phyloP scores from a whole-genome alignment of 2,329 filamentous ascomycete species.

The Penicillium sp. region DNA sequence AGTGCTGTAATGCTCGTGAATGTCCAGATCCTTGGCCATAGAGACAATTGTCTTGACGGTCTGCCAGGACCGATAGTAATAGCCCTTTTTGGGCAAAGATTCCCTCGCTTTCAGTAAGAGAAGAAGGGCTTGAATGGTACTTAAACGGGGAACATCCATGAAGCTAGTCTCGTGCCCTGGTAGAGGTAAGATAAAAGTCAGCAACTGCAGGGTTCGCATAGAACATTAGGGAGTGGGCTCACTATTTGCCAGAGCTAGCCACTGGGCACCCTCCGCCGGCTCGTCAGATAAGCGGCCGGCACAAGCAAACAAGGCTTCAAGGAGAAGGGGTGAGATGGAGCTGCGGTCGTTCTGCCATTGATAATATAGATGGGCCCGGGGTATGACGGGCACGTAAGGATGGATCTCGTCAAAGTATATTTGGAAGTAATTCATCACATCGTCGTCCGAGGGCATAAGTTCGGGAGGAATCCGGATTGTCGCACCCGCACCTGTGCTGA shows the following conservation, averaged over 20 bases:
- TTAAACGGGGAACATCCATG: conserved; percentile 85
- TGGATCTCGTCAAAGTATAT: conserved; percentile 90
- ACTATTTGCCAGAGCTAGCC: conserved; percentile 88
- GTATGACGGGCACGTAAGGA: conserved; percentile 86
- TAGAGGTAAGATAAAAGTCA: conserved; percentile 26
- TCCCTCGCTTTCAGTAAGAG: conserved; percentile 89
- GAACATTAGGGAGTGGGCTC: conserved; percentile 29
- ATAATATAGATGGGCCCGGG: conserved; percentile 76
- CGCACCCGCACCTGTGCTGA: conserved; percentile 65
- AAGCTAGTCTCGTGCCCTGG: conserved; percentile 87
- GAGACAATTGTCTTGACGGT: conserved; percentile 85
- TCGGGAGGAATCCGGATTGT: conserved; percentile 87
- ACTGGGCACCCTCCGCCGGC: conserved; percentile 80
- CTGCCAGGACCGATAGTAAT: conserved; percentile 98
- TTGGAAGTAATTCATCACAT: conserved; percentile 78
- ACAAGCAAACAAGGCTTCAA: conserved; percentile 90
- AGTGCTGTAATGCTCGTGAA: conserved; percentile 80
- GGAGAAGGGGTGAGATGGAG: conserved; percentile 81
- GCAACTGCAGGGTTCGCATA: not conserved
- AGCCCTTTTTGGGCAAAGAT: conserved; percentile 86
- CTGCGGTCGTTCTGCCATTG: conserved; percentile 83
- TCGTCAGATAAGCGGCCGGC: conserved; percentile 80
- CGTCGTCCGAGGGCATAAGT: conserved; percentile 86
- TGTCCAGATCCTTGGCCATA: conserved; percentile 86
- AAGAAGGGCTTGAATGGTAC: conserved; percentile 85